Evolutionary conservation across 805 yeast genomes (phyloP).

Genomic region (Starmerella kuoi): DNA sequence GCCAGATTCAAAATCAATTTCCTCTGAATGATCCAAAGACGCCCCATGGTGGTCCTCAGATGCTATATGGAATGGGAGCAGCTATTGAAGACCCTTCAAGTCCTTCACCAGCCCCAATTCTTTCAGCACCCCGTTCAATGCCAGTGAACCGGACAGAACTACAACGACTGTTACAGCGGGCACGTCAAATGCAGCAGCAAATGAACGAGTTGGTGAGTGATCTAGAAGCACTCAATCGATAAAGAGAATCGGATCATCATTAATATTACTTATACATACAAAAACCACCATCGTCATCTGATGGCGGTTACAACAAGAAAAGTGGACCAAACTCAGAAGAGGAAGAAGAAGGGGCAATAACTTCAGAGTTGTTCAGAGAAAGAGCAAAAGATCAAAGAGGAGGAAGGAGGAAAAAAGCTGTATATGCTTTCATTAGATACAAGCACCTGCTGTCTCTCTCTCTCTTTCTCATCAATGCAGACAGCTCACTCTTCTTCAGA

Average conservation of each 20-base stretch:
- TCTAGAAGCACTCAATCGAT: slow-evolving; percentile 2
- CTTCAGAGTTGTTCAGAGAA: too few relatives aligned
- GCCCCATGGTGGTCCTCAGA: slow-evolving; percentile 9
- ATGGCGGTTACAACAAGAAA: too few relatives aligned
- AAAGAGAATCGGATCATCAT: neutral
- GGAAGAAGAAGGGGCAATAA: too few relatives aligned
- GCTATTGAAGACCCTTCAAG: slow-evolving; percentile 19
- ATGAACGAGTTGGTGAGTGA: slow-evolving; percentile 11
- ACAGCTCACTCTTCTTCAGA: slow-evolving; percentile 29
- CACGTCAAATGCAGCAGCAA: slow-evolving; percentile 12
- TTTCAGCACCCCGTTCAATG: neutral
- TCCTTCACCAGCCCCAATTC: slow-evolving; percentile 11
- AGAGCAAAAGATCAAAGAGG: too few relatives aligned
- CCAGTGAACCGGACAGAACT: slow-evolving; percentile 2
- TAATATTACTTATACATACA: neutral
- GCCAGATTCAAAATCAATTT: slow-evolving; percentile 3
- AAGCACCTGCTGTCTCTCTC: too few relatives aligned
- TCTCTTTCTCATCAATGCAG: too few relatives aligned
- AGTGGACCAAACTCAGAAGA: too few relatives aligned
- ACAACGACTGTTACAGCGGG: slow-evolving; percentile 6
- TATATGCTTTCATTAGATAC: too few relatives aligned
- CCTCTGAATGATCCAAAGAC: slow-evolving; percentile 11
- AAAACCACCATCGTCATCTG: neutral
- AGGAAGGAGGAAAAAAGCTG: too few relatives aligned
- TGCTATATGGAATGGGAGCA: slow-evolving; percentile 20